These are phyloP conservation scores for Nephromyces sp. DNA, from an alignment of 169 alveolate genomes.

Conservation along the genomic window DNA sequence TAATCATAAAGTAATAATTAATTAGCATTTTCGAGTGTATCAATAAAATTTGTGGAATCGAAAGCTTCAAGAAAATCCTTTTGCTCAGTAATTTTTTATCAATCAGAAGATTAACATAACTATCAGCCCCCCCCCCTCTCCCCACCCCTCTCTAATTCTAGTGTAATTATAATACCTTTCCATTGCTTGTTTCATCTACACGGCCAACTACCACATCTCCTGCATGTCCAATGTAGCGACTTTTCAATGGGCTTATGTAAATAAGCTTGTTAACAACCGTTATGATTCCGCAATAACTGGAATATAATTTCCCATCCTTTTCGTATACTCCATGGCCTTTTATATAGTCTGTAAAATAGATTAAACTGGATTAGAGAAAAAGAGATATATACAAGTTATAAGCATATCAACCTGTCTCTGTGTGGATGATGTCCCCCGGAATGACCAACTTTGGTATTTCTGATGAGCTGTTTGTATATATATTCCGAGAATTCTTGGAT, in stretches of 20 bases:
- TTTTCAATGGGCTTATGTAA: slow-evolving; percentile 39
- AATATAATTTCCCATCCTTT: not conserved
- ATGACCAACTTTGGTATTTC: too few species aligned
- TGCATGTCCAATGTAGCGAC: slow-evolving; percentile 43
- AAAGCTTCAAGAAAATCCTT: too few species aligned
- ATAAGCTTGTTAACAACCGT: slow-evolving; percentile 36
- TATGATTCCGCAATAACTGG: not conserved
- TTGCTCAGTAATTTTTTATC: too few species aligned
- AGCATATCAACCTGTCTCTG: too few species aligned
- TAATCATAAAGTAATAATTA: not conserved
- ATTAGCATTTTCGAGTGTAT: too few species aligned
- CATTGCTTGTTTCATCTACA: slow-evolving; percentile 31
- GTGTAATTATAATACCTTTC: slow-evolving; percentile 11
- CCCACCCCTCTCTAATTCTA: too few species aligned
- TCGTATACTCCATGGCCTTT: not conserved
- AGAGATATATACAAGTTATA: too few species aligned
- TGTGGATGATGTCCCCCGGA: not conserved
- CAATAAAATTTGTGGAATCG: too few species aligned
- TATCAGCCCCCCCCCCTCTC: too few species aligned
- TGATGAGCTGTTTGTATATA: too few species aligned
- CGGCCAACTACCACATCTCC: slow-evolving; percentile 56
- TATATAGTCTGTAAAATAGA: not conserved
- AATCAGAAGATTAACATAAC: too few species aligned
- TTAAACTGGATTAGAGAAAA: not conserved
- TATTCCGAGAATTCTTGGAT: too few species aligned